Evolutionary conservation across 1,139 yeast genomes (phyloP).

Genomic region (Yamadazyma epiphylla): DNA sequence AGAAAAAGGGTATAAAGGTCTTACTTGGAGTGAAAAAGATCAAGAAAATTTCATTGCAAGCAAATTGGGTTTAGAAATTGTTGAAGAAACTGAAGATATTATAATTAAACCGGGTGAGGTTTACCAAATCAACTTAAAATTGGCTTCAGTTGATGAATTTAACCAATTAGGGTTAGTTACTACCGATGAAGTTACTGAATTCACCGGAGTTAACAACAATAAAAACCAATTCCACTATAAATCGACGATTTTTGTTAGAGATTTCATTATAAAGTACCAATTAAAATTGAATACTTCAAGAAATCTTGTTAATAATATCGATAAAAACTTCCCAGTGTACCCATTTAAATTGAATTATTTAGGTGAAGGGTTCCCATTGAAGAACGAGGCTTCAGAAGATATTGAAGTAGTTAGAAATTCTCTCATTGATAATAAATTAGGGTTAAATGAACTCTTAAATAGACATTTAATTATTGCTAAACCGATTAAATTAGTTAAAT

Average conservation of each 20-base stretch:
- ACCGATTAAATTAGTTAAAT: slow-evolving; percentile 69
- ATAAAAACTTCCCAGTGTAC: slow-evolving; percentile 73
- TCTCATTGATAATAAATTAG: slow-evolving; percentile 62
- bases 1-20: slow-evolving; percentile 90
- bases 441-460: slow-evolving; percentile 76
- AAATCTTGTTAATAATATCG: slow-evolving; percentile 65
- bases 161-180: slow-evolving; percentile 63
- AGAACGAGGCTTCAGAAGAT: slow-evolving; percentile 34
- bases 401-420: slow-evolving; percentile 45
- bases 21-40: slow-evolving; percentile 82
- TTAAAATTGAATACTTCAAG: slow-evolving; percentile 76
- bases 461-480: slow-evolving; percentile 75
- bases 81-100: slow-evolving; percentile 78
- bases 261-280: slow-evolving; percentile 74
- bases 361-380: slow-evolving; percentile 56
- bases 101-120: slow-evolving; percentile 77
- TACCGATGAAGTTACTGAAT: slow-evolving; percentile 60
- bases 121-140: slow-evolving; percentile 75
- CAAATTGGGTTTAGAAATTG: slow-evolving; percentile 47
- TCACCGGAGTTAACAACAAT: slow-evolving; percentile 57
- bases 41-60: slow-evolving; percentile 46
- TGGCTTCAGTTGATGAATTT: slow-evolving; percentile 62
- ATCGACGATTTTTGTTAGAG: slow-evolving; percentile 80
- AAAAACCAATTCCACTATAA: slow-evolving; percentile 49
- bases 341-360: slow-evolving; percentile 83